Evolutionary conservation across 2,329 filamentous ascomycete species (phyloP).

Genomic region (Penicillium vulpinum): DNA sequence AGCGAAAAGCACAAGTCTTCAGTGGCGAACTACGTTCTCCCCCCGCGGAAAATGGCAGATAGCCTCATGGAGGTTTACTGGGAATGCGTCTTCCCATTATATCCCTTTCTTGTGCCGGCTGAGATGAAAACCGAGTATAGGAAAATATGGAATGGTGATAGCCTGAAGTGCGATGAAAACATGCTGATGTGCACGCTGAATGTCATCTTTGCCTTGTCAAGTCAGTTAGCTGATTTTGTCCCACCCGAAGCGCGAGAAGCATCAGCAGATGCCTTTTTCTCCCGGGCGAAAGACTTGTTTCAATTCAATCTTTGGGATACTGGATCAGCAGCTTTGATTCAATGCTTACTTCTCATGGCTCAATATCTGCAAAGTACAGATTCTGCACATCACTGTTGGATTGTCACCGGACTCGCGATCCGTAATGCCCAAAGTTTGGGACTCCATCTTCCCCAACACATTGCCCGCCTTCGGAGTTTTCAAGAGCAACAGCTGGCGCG

Average conservation of each 20-base stretch:
- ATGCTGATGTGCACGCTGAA: constrained; percentile 50
- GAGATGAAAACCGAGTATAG: constrained; percentile 43
- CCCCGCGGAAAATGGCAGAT: constrained; percentile 49
- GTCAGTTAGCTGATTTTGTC: constrained; percentile 47
- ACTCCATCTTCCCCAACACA: constrained; percentile 46
- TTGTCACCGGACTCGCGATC: constrained; percentile 50
- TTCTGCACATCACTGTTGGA: constrained; percentile 52
- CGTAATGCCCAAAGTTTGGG: constrained; percentile 51
- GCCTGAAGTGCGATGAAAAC: constrained; percentile 42
- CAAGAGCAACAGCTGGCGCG: constrained; percentile 33
- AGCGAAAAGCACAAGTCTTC: constrained; percentile 8
- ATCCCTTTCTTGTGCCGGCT: constrained; percentile 47
- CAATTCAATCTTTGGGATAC: constrained; percentile 47
- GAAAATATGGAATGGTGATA: constrained; percentile 44
- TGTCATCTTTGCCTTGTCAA: constrained; percentile 50
- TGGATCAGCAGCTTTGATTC: constrained; percentile 48
- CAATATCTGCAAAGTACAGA: constrained; percentile 54
- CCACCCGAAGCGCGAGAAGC: constrained; percentile 42
- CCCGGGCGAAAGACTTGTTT: constrained; percentile 45
- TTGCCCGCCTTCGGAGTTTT: constrained; percentile 23
- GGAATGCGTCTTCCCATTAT: constrained; percentile 49
- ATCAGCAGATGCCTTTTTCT: constrained; percentile 46
- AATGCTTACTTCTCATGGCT: constrained; percentile 50
- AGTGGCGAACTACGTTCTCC: constrained; percentile 43
- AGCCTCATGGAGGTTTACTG: constrained; percentile 50